A percentile compares a stretch with the other conserved stretches of the same genome.
These are phyloP conservation scores for Thecaphora frezii DNA, from an alignment of 1,284 basidiomycete species.

Conservation along the genomic window DNA sequence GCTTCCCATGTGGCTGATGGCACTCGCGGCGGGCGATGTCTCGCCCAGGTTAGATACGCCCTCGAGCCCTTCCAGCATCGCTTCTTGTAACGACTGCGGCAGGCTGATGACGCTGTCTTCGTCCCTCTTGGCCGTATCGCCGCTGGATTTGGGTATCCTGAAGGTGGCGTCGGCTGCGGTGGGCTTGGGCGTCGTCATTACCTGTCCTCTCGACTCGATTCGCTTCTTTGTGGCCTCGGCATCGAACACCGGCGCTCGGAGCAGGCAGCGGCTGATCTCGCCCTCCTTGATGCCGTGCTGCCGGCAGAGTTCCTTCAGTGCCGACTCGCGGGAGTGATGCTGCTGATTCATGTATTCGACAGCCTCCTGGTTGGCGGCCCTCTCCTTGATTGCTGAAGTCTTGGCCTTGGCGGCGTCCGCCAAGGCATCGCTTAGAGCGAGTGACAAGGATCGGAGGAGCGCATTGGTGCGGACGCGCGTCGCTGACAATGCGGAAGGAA, in stretches of 20 bases:
- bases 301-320: conserved; percentile 30
- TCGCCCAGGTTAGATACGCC: conserved; percentile 13
- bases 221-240: conserved; percentile 23
- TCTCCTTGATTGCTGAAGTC: conserved; percentile 6
- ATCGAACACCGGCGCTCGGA: conserved; percentile 34
- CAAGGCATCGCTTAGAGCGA: conserved; percentile 20
- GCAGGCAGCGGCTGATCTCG: conserved; percentile 33
- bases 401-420: conserved; percentile 16
- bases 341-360: conserved; percentile 29
- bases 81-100: conserved; percentile 46
- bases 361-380: conserved; percentile 11
- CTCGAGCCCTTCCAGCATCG: conserved; percentile 50
- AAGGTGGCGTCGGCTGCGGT: neutral
- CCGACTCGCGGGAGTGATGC: conserved; percentile 30
- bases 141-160: neutral
- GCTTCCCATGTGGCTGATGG: conserved; percentile 5
- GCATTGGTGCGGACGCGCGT: neutral
- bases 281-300: conserved; percentile 42
- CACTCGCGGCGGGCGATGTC: conserved; percentile 19
- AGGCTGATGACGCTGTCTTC: conserved; percentile 7
- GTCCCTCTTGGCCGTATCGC: neutral
- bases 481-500: neutral
- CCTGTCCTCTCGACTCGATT: neutral
- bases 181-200: neutral
- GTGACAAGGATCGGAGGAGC: conserved; percentile 12